A percentile compares a stretch with the other conserved stretches of the same genome.
Evolutionary conservation across 768 basidiomycete species (phyloP).

Genomic region (Auricularia auricula-judae): DNA sequence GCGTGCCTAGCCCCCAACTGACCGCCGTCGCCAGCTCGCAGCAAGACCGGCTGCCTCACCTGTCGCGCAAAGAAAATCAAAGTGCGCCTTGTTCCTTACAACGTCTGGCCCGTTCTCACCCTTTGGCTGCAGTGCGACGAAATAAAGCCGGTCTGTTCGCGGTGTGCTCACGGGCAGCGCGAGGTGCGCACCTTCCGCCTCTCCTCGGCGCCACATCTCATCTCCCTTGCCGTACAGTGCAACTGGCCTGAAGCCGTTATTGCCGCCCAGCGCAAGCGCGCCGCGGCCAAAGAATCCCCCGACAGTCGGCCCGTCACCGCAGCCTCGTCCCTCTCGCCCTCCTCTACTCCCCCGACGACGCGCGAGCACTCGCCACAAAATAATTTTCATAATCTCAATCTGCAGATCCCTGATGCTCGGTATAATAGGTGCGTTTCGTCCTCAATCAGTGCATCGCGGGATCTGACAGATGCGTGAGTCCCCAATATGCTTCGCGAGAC

Average conservation of each 20-base stretch:
- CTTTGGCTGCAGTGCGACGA: conserved; percentile 65
- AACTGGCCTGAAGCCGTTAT: conserved; percentile 79
- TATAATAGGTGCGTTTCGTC: background rate
- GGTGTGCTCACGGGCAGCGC: conserved; percentile 77
- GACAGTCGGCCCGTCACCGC: conserved; percentile 13
- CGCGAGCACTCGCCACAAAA: conserved; percentile 7
- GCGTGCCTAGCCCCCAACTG: background rate
- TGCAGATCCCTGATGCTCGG: background rate
- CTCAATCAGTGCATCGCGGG: background rate
- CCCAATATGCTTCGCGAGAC: background rate
- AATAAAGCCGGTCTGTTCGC: conserved; percentile 74
- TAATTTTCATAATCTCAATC: conserved; percentile 2
- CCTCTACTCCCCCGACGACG: background rate
- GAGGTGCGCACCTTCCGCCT: conserved; percentile 39
- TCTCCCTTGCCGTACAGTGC: conserved; percentile 34
- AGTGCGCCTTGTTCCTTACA: conserved; percentile 30
- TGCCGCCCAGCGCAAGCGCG: conserved; percentile 33
- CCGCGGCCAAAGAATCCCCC: conserved; percentile 29
- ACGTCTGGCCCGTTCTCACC: conserved; percentile 5
- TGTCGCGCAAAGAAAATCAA: conserved; percentile 95
- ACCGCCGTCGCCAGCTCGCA: conserved; percentile 34
- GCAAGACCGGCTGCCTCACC: conserved; percentile 89
- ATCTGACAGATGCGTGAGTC: background rate
- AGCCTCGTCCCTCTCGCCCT: conserved; percentile 43
- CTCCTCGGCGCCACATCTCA: conserved; percentile 7